Base-by-base conservation (phyloP, 768 basidiomycete species). In the Gloeophyllum trabeum region DNA sequence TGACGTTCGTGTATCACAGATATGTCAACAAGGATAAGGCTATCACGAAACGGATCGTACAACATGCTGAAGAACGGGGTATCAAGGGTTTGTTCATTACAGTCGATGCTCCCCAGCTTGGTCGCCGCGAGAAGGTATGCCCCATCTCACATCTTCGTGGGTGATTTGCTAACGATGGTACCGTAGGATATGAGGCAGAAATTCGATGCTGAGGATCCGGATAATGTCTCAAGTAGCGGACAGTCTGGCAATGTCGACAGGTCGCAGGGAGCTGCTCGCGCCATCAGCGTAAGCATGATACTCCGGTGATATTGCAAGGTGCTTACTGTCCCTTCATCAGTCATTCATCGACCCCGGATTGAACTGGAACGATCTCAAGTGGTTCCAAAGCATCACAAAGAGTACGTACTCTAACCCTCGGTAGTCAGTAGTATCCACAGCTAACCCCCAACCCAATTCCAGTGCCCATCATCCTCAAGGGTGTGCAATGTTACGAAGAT, bases 51-150 rank as follows among this genome's bases (percentile, higher is more conserved):
- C 76, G 79, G 44, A 77, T 91, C 40, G 87, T 98, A 0, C 77
- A 86, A 51, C 88, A 94, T 48, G 96, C 96, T 1, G 91, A 93
- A 61, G 65, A 71, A 48, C 76, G 91, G 21, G 94, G 94, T 2
- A 75, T 99, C 55, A 93, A 91, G 58, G 94, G 73, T 3, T 66
- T 98, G 10, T 97, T 98, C 61, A 96, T 98, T 57, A 97, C 94
- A 0, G 94, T 98, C 21, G 94, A 98, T 62, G 94, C 94, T 0
- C 94, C 94, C 4, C 92, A 96, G 51, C 79, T 98, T 6, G 94
- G 94, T 35, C 76, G 92, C 10, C 74, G 93, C 45, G 92, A 94
- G 59, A 92, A 93, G 63, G 77, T 65, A 42, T 50, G 52, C 45
- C 42, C 47, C 47, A n/a, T n/a, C n/a, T n/a, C n/a, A n/a, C n/a